Evolutionary conservation across 768 basidiomycete genomes (phyloP).

Genomic region (Leucogyrophana mollusca): DNA sequence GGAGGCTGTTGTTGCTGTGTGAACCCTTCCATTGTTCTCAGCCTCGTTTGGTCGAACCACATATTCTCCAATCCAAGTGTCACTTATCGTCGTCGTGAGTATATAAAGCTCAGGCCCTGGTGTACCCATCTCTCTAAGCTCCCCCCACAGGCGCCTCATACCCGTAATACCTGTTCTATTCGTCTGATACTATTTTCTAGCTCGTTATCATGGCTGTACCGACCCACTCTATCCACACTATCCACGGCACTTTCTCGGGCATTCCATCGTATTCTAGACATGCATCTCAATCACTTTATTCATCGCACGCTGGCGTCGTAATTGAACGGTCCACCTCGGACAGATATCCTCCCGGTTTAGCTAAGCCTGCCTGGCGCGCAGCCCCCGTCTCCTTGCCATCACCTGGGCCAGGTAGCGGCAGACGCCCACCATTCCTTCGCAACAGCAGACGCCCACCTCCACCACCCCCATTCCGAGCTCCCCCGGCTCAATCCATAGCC

Average conservation of each 20-base stretch:
- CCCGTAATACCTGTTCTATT: conserved; percentile 4
- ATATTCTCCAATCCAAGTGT: neutral
- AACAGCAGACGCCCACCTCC: conserved; percentile 12
- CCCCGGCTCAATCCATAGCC: conserved; percentile 12
- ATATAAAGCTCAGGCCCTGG: conserved; percentile 7
- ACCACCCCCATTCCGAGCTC: conserved; percentile 11
- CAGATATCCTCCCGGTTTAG: conserved; percentile 18
- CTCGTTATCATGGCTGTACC: conserved; percentile 23
- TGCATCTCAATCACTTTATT: conserved; percentile 7
- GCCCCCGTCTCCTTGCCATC: conserved; percentile 14
- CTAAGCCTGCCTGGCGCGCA: conserved; percentile 25
- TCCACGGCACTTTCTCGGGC: conserved; percentile 30
- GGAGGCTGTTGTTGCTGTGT: no score
- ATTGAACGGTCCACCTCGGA: conserved; percentile 14
- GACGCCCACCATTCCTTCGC: conserved; percentile 19
- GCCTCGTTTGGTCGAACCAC: conserved; percentile 17
- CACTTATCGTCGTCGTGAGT: neutral
- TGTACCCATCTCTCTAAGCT: neutral
- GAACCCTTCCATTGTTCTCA: neutral
- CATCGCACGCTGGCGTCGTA: conserved; percentile 26
- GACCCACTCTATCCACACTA: conserved; percentile 27
- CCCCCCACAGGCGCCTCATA: neutral
- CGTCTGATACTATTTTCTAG: conserved; percentile 7
- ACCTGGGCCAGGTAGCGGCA: conserved; percentile 17
- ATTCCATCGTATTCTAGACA: conserved; percentile 21